Evolutionary conservation across 2,329 filamentous ascomycete species (phyloP).

Genomic region (Drechslerella dactyloides): DNA sequence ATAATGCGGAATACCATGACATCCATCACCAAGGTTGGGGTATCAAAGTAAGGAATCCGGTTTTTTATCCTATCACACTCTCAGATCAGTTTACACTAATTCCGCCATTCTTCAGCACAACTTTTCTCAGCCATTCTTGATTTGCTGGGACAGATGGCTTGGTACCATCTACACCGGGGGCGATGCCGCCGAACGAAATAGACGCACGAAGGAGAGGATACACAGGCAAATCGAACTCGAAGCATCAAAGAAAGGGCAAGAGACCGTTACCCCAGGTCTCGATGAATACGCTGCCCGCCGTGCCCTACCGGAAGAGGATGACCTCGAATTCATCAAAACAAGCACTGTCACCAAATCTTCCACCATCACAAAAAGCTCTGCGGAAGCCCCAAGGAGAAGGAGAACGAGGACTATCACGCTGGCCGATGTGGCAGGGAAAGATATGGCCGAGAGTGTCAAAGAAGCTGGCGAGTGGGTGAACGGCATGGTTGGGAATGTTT

Average conservation of each 20-base stretch:
- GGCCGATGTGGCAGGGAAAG: slow-evolving; percentile 38
- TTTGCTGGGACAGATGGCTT: slow-evolving; percentile 85
- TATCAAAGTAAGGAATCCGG: slow-evolving; percentile 70
- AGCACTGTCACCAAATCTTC: slow-evolving; percentile 32
- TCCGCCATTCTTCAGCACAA: slow-evolving; percentile 65
- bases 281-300: slow-evolving; percentile 38
- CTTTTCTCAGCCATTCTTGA: slow-evolving; percentile 91
- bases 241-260: slow-evolving; percentile 16
- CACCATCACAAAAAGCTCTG: not conserved
- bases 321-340: slow-evolving; percentile 38
- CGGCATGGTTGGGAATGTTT: slow-evolving; percentile 46
- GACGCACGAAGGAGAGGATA: slow-evolving; percentile 54
- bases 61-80: slow-evolving; percentile 11
- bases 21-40: slow-evolving; percentile 99
- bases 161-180: slow-evolving; percentile 82
- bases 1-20: slow-evolving; percentile 96
- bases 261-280: not conserved
- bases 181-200: slow-evolving; percentile 61
- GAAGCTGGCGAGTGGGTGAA: slow-evolving; percentile 48
- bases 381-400: slow-evolving; percentile 22
- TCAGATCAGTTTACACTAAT: slow-evolving; percentile 20
- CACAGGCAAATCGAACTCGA: slow-evolving; percentile 32
- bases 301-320: slow-evolving; percentile 37
- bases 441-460: slow-evolving; percentile 47
- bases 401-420: slow-evolving; percentile 44